A percentile compares a stretch with the other conserved stretches of the same genome.
These are phyloP conservation scores for Elsinoe australis DNA, from an alignment of 2,329 filamentous ascomycete genomes.

Conservation along the genomic window DNA sequence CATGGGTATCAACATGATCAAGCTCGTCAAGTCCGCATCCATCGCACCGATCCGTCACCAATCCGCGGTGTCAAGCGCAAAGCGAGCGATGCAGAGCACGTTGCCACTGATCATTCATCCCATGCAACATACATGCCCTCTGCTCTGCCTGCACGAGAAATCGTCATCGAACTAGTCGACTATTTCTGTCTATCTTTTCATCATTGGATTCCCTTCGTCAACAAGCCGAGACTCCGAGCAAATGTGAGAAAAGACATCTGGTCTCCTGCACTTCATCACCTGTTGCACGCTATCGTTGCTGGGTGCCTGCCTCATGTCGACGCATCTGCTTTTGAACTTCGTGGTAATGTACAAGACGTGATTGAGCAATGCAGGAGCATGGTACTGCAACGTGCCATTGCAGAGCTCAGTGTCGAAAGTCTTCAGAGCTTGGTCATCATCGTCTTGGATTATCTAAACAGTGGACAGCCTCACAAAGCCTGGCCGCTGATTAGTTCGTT, in stretches of 20 bases:
- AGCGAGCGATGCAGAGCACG: background rate
- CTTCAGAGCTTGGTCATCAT: conserved; percentile 10
- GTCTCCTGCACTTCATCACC: background rate
- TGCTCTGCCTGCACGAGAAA: background rate
- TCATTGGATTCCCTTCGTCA: conserved; percentile 5
- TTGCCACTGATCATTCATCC: background rate
- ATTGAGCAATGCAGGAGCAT: background rate
- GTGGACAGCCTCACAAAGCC: conserved; percentile 8
- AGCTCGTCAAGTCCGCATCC: too few species aligned
- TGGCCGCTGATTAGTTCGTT: conserved; percentile 12
- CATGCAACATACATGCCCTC: background rate
- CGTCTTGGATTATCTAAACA: conserved; percentile 1
- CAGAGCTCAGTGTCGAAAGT: conserved; percentile 4
- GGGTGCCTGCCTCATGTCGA: conserved; percentile 5
- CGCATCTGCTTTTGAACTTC: background rate
- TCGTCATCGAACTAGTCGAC: background rate
- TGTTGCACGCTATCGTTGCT: conserved; percentile 14
- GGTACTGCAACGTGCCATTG: conserved; percentile 7
- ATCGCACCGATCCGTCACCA: background rate
- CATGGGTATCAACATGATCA: background rate
- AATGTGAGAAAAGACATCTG: background rate
- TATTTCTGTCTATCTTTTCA: conserved; percentile 8
- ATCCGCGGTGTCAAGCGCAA: background rate
- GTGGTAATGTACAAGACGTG: background rate
- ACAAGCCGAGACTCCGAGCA: conserved; percentile 1